Evolutionary conservation across 306 rosid genomes (phyloP).

Genomic region (Oemleria cerasiformis): DNA sequence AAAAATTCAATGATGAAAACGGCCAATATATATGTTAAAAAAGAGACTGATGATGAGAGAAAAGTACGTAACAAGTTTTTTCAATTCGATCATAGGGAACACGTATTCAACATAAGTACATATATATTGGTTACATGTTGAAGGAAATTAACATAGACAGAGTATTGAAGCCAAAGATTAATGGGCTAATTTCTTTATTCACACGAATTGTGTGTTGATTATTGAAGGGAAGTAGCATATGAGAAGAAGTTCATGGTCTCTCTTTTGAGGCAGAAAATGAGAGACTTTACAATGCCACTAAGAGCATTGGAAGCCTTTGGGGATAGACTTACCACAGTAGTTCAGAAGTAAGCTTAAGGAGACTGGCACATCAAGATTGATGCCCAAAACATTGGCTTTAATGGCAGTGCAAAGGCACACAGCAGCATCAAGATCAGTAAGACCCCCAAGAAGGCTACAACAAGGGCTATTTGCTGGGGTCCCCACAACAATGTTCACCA

Average conservation of each 20-base stretch:
- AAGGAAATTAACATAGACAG: not conserved
- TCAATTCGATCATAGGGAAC: not conserved
- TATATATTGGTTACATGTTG: not conserved
- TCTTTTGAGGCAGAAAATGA: no score
- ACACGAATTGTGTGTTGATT: not conserved
- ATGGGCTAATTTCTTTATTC: not conserved
- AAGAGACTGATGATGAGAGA: not conserved
- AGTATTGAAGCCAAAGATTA: not conserved
- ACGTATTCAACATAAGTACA: not conserved
- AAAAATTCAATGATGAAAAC: not conserved
- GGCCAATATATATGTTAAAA: not conserved
- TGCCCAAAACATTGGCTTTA: slow-evolving; percentile 49
- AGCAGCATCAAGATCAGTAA: slow-evolving; percentile 49
- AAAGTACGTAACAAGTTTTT: not conserved
- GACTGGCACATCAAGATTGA: slow-evolving; percentile 44
- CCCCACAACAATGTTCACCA: slow-evolving; percentile 39
- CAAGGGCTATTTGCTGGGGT: slow-evolving; percentile 44
- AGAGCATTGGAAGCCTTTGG: slow-evolving; percentile 25
- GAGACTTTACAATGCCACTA: not conserved
- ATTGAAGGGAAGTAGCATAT: not conserved
- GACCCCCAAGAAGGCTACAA: slow-evolving; percentile 40
- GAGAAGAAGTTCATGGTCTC: not conserved
- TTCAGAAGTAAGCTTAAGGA: slow-evolving; percentile 49
- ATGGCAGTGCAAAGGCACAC: slow-evolving; percentile 60
- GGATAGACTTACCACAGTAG: slow-evolving; percentile 42